These are phyloP conservation scores for Heterobasidion parviporum DNA, from an alignment of 1,284 basidiomycete genomes.

Conservation along the genomic window DNA sequence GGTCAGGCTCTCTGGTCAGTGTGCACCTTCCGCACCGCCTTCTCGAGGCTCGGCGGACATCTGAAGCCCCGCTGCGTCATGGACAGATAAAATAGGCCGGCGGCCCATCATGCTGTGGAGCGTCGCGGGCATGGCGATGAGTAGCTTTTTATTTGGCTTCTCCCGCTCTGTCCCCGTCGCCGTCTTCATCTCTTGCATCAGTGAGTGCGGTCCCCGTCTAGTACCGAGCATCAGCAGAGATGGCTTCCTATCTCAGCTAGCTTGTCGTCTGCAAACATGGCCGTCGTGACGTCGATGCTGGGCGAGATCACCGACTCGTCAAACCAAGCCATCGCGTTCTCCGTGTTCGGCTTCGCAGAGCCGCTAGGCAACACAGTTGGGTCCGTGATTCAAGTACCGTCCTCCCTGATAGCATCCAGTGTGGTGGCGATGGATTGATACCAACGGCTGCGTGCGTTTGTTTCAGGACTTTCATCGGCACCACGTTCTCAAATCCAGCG, in stretches of 20 bases:
- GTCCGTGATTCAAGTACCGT: background rate
- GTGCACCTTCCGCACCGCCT: background rate
- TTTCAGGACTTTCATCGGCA: background rate
- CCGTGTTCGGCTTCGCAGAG: background rate
- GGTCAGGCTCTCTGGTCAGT: background rate
- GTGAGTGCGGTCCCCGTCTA: background rate
- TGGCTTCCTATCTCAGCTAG: background rate
- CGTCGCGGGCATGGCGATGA: background rate
- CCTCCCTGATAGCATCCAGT: too few relatives aligned
- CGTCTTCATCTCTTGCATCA: background rate
- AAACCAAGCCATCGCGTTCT: background rate
- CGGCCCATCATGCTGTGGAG: background rate
- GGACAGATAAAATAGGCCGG: background rate
- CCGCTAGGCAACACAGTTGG: background rate
- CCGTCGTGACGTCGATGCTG: background rate
- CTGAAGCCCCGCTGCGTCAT: background rate
- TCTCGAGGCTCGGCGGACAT: background rate
- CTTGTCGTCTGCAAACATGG: background rate
- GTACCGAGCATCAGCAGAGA: background rate
- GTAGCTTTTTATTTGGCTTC: background rate
- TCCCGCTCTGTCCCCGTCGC: background rate
- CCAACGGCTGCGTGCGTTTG: too few relatives aligned
- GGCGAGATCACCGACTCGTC: background rate
- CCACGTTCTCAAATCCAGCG: background rate
- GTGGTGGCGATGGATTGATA: too few relatives aligned